These are phyloP conservation scores for Penicillium corylophilum DNA, from an alignment of 2,329 filamentous ascomycete genomes.

Conservation along the genomic window DNA sequence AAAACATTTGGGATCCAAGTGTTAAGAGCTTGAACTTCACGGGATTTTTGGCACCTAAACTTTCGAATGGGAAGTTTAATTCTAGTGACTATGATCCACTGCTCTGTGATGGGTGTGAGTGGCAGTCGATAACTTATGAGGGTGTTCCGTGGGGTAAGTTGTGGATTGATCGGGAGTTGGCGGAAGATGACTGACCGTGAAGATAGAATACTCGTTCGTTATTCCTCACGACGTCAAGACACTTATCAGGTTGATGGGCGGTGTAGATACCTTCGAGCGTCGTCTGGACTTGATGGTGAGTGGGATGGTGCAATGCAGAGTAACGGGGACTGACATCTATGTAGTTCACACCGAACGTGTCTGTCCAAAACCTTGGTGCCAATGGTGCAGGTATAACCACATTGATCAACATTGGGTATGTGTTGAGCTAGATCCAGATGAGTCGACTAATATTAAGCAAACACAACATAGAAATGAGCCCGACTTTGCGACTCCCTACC, in stretches of 20 bases:
- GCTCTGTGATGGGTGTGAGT: slow-evolving; percentile 65
- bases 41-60: slow-evolving; percentile 57
- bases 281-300: slow-evolving; percentile 57
- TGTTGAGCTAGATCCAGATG: neutral
- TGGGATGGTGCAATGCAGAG: neutral
- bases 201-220: slow-evolving; percentile 61
- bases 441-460: neutral
- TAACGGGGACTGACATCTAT: neutral
- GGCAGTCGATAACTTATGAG: slow-evolving; percentile 62
- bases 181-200: neutral
- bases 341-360: slow-evolving; percentile 45
- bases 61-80: slow-evolving; percentile 50
- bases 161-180: slow-evolving; percentile 2
- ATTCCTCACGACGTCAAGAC: slow-evolving; percentile 63
- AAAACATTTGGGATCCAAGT: slow-evolving; percentile 66
- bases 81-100: slow-evolving; percentile 48
- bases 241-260: slow-evolving; percentile 56
- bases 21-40: slow-evolving; percentile 59
- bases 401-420: slow-evolving; percentile 55
- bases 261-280: slow-evolving; percentile 53
- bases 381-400: slow-evolving; percentile 43
- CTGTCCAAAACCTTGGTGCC: slow-evolving; percentile 28
- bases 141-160: slow-evolving; percentile 55
- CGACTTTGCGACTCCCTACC: slow-evolving; percentile 64
- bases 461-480: slow-evolving; percentile 62